These are phyloP conservation scores for Flaveria robusta DNA, from an alignment of 129 eudicot species.

Conservation along the genomic window DNA sequence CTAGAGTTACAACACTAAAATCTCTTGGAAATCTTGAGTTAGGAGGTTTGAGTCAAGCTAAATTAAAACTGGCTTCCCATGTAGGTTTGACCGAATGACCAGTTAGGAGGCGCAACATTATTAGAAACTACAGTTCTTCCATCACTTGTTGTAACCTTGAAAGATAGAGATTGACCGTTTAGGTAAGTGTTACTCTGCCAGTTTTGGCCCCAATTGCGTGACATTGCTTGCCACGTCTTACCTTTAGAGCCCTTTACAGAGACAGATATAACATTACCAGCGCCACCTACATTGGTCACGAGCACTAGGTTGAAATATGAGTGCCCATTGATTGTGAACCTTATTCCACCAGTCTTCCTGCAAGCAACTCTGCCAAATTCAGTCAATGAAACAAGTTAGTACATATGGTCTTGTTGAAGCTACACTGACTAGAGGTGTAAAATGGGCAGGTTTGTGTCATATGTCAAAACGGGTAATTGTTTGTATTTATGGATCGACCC, in stretches of 20 bases:
- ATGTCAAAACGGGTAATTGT: neutral
- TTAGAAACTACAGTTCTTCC: slow-evolving; percentile 45
- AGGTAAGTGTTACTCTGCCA: slow-evolving; percentile 64
- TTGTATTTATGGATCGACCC: neutral
- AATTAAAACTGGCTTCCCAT: slow-evolving; percentile 45
- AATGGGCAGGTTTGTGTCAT: neutral
- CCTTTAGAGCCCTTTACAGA: slow-evolving; percentile 52
- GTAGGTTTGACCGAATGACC: slow-evolving; percentile 69
- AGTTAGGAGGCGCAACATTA: slow-evolving; percentile 49
- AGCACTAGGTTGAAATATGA: slow-evolving; percentile 61
- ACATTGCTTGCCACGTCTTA: slow-evolving; percentile 51
- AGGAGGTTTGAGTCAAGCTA: slow-evolving; percentile 19
- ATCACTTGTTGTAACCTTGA: slow-evolving; percentile 61
- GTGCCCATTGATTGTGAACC: slow-evolving; percentile 72
- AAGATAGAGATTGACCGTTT: slow-evolving; percentile 54
- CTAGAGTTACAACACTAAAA: slow-evolving; percentile 14
- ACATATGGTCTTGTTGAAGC: neutral
- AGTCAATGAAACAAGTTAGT: slow-evolving; percentile 2
- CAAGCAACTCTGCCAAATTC: slow-evolving; percentile 53
- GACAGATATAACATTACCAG: slow-evolving; percentile 45
- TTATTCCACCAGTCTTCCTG: slow-evolving; percentile 51
- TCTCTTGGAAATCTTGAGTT: slow-evolving; percentile 10
- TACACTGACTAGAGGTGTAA: neutral
- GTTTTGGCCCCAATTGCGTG: slow-evolving; percentile 68
- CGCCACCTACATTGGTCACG: slow-evolving; percentile 59